phyloP scores from a whole-genome alignment of 2,329 filamentous ascomycete genomes.

The Tetracladium maxilliforme region DNA sequence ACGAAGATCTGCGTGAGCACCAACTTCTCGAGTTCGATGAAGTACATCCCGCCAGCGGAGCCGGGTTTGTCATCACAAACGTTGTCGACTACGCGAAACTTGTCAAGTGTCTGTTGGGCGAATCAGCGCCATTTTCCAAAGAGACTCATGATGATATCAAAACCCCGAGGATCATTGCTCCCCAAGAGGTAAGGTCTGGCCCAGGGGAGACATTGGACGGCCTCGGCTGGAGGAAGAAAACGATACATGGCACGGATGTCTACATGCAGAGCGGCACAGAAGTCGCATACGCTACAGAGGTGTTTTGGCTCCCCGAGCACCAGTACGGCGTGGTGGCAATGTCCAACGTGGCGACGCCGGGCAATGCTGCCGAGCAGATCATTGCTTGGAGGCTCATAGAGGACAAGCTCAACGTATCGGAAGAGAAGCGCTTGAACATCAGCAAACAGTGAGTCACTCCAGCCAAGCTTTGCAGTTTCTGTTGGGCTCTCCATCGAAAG shows the following conservation, averaged over 20 bases:
- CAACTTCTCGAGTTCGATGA: slow-evolving; percentile 12
- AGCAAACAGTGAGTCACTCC: slow-evolving; percentile 12
- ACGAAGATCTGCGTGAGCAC: slow-evolving; percentile 11
- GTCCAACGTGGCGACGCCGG: slow-evolving; percentile 25
- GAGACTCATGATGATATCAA: slow-evolving; percentile 16
- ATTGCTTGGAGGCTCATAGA: slow-evolving; percentile 24
- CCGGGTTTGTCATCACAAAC: slow-evolving; percentile 29
- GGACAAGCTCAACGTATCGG: slow-evolving; percentile 19
- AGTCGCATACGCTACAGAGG: slow-evolving; percentile 25
- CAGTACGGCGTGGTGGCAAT: slow-evolving; percentile 26
- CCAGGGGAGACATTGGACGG: slow-evolving; percentile 21
- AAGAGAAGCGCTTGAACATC: slow-evolving; percentile 20
- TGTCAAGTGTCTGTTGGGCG: slow-evolving; percentile 29
- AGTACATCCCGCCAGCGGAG: slow-evolving; percentile 19
- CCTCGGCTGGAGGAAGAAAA: slow-evolving; percentile 21
- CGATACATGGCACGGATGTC: slow-evolving; percentile 25
- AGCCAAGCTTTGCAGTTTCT: slow-evolving; percentile 3
- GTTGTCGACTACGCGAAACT: slow-evolving; percentile 35
- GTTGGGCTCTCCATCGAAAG: slow-evolving; percentile 2
- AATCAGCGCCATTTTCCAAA: slow-evolving; percentile 17
- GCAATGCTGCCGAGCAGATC: slow-evolving; percentile 17
- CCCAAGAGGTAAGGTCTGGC: slow-evolving; percentile 8
- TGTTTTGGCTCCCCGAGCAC: slow-evolving; percentile 27
- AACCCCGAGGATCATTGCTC: slow-evolving; percentile 15
- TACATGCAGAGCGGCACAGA: slow-evolving; percentile 27